Evolutionary conservation across 331 rosid species (phyloP).

Genomic region (Ulmus americana): DNA sequence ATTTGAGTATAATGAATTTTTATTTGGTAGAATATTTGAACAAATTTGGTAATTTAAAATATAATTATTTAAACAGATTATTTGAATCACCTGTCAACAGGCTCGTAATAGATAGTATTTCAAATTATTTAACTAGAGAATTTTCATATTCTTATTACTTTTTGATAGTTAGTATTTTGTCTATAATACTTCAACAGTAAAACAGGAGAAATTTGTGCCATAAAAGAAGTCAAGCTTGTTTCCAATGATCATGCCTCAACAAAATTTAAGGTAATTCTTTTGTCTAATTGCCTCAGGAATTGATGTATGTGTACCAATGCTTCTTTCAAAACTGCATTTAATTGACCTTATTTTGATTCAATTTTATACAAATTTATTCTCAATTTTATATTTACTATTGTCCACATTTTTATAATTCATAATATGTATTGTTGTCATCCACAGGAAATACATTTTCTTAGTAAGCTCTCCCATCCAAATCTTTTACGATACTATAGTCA

Average conservation of each 20-base stretch:
- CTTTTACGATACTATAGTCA: conserved; percentile 83
- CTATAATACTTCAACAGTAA: conserved; percentile 48
- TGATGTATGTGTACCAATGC: background rate
- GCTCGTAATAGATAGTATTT: too few species aligned
- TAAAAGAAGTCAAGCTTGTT: conserved; percentile 75
- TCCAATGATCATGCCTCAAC: conserved; percentile 63
- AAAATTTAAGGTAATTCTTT: conserved; percentile 64
- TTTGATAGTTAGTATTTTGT: background rate
- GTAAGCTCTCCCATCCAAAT: conserved; percentile 74
- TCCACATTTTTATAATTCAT: conserved; percentile 20
- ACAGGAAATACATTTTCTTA: conserved; percentile 78
- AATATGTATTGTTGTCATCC: too few species aligned
- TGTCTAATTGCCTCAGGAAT: background rate
- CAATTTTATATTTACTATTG: conserved; percentile 17
- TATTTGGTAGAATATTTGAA: too few species aligned
- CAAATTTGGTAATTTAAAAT: too few species aligned
- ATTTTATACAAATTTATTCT: background rate
- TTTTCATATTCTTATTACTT: too few species aligned
- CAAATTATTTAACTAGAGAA: too few species aligned
- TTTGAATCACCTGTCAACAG: too few species aligned
- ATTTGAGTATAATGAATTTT: too few species aligned
- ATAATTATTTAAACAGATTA: background rate
- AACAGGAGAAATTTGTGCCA: conserved; percentile 96
- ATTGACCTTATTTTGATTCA: conserved; percentile 6
- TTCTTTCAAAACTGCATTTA: background rate